These are phyloP conservation scores for Neurospora sublineolata DNA, from an alignment of 495 filamentous ascomycete species.

Conservation along the genomic window DNA sequence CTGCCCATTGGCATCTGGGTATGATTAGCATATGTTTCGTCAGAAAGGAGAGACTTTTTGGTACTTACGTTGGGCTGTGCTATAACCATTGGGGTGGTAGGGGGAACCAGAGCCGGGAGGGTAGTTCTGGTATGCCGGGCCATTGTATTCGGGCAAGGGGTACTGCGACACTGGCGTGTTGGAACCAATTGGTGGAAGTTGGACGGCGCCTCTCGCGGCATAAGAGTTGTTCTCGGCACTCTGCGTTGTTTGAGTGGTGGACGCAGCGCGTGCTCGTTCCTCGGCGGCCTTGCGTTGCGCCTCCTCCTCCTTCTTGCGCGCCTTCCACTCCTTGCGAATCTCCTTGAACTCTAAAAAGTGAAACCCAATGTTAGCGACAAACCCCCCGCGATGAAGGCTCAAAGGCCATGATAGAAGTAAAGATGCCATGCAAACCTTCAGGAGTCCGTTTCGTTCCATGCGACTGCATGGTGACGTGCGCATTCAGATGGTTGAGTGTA, in stretches of 20 bases:
- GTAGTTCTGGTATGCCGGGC: slow-evolving; percentile 45
- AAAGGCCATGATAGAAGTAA: background rate
- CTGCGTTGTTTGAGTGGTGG: slow-evolving; percentile 43
- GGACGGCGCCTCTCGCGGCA: slow-evolving; percentile 24
- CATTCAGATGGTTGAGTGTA: slow-evolving; percentile 91
- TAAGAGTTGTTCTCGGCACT: slow-evolving; percentile 2
- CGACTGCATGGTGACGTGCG: slow-evolving; percentile 96
- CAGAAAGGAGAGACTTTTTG: background rate
- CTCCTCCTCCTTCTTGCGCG: slow-evolving; percentile 98
- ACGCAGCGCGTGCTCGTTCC: slow-evolving; percentile 65
- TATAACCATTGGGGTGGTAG: slow-evolving; percentile 11
- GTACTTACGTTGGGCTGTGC: slow-evolving; percentile 13
- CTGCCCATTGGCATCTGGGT: background rate
- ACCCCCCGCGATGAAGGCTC: background rate
- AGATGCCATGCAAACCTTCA: slow-evolving; percentile 60
- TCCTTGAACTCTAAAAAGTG: slow-evolving; percentile 82
- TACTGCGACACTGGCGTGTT: slow-evolving; percentile 50
- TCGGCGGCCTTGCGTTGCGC: slow-evolving; percentile 79
- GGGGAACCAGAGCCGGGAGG: slow-evolving; percentile 41
- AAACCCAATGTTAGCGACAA: slow-evolving; percentile 22
- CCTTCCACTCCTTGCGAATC: slow-evolving; percentile 98
- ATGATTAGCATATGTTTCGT: background rate
- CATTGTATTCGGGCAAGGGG: slow-evolving; percentile 53
- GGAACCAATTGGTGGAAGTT: slow-evolving; percentile 82
- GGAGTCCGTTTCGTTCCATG: slow-evolving; percentile 88